Conservation (phyloP, 1,284 basidiomycete genomes). For the Ceratobasidium sp. region DNA sequence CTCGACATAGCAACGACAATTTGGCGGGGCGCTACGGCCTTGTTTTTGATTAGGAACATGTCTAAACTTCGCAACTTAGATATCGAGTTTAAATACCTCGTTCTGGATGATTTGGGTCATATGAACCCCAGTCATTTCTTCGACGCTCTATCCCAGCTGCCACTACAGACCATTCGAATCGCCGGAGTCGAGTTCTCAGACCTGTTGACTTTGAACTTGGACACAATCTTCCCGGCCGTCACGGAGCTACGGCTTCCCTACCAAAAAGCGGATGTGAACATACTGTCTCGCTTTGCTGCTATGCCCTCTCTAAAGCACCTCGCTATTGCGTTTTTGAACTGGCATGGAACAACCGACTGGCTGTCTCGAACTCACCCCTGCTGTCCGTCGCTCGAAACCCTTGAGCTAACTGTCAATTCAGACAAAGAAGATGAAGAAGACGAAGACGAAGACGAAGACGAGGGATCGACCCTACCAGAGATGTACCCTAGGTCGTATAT, state of each 20-base stretch:
- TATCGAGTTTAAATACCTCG: neutral
- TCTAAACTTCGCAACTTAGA: neutral
- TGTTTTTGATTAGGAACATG: no score
- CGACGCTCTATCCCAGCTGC: neutral
- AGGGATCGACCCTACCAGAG: neutral
- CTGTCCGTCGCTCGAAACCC: no score
- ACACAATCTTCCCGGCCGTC: neutral
- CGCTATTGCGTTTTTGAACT: no score
- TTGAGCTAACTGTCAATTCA: neutral
- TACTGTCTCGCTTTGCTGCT: no score
- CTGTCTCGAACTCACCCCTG: no score
- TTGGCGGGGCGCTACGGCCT: neutral
- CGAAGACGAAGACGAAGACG: no score
- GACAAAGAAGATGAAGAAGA: no score
- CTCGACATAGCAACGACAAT: neutral
- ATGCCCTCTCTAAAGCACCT: no score
- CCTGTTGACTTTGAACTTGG: neutral
- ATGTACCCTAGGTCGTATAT: neutral
- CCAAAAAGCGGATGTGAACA: no score
- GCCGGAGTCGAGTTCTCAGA: no score
- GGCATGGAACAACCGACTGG: no score
- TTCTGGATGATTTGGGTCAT: no score
- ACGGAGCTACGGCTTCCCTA: neutral
- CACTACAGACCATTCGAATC: neutral
- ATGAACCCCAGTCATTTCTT: neutral